Evolutionary conservation across 345 rosid species (phyloP).

Genomic region (Aquilaria malaccensis): DNA sequence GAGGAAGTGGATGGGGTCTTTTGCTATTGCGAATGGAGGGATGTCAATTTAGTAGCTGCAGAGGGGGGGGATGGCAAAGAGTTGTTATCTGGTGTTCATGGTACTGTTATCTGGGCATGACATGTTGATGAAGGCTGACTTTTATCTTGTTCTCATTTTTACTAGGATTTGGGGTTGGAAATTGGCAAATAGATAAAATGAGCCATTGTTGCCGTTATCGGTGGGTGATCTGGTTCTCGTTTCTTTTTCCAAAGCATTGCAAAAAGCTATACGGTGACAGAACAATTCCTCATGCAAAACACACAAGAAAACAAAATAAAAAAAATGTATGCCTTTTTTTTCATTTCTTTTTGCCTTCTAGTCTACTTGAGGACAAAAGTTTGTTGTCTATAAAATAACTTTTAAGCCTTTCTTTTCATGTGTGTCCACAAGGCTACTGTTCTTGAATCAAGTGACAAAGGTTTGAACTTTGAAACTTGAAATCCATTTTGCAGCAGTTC

Average conservation of each 20-base stretch:
- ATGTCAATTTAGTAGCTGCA: too few relatives aligned
- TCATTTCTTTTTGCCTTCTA: slow-evolving; percentile 22
- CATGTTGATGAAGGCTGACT: slow-evolving; percentile 12
- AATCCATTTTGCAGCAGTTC: not conserved
- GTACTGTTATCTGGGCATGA: slow-evolving; percentile 6
- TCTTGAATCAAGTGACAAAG: not conserved
- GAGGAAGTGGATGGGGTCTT: too few relatives aligned
- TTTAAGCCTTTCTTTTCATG: not conserved
- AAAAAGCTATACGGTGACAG: slow-evolving; percentile 57
- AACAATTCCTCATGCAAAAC: slow-evolving; percentile 52
- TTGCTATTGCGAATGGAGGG: too few relatives aligned
- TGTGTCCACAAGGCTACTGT: slow-evolving; percentile 11
- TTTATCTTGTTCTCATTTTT: slow-evolving; percentile 33
- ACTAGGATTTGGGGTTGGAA: slow-evolving; percentile 17
- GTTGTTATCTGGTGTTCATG: slow-evolving; percentile 14
- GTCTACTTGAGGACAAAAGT: slow-evolving; percentile 21
- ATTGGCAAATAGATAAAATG: slow-evolving; percentile 15
- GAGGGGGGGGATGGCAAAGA: too few relatives aligned
- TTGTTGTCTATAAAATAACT: slow-evolving; percentile 8
- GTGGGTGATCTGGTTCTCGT: slow-evolving; percentile 23
- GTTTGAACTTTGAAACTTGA: not conserved
- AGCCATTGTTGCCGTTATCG: slow-evolving; percentile 16
- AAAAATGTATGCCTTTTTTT: slow-evolving; percentile 12
- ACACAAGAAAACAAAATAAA: slow-evolving; percentile 15
- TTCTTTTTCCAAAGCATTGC: slow-evolving; percentile 49